These are phyloP conservation scores for Diutina catenulata DNA, from an alignment of 1,139 yeast species.

Conservation along the genomic window DNA sequence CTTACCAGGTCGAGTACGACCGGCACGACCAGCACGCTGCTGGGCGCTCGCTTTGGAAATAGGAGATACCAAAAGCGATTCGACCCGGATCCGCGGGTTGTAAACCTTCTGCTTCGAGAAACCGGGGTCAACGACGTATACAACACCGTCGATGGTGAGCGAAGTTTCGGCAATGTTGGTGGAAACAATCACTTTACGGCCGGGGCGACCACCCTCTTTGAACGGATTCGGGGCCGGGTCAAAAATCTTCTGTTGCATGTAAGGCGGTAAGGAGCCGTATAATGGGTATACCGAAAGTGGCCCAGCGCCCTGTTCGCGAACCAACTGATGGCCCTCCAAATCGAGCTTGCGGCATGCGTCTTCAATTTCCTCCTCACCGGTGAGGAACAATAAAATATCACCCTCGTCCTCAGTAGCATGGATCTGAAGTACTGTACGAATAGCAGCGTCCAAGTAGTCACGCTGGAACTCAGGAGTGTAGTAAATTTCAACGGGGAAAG, in stretches of 20 bases:
- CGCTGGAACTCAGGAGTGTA: constrained; percentile 95
- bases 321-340: constrained; percentile 77
- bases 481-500: constrained; percentile 93
- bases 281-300: constrained; percentile 84
- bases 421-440: constrained; percentile 87
- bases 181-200: constrained; percentile 87
- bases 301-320: constrained; percentile 83
- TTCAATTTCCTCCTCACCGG: constrained; percentile 98
- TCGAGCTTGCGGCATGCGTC: constrained; percentile 87
- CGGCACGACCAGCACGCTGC: constrained; percentile 99
- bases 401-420: constrained; percentile 96
- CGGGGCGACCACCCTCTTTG: constrained; percentile 67
- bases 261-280: constrained; percentile 93
- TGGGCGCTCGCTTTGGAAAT: constrained; percentile 96
- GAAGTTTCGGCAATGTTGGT: constrained; percentile 98
- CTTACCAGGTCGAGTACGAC: constrained; percentile 98
- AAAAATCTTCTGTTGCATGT: constrained; percentile 87
- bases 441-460: constrained; percentile 89
- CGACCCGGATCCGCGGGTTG: constrained; percentile 93
- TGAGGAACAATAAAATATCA: constrained; percentile 75
- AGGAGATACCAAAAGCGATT: constrained; percentile 87
- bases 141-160: constrained; percentile 93
- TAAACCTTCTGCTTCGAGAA: constrained; percentile 94
- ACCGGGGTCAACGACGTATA: constrained; percentile 95
- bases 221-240: constrained; percentile 71